Evolutionary conservation across 139 green algal species (phyloP).

Genomic region (Astrephomene gubernaculifera): DNA sequence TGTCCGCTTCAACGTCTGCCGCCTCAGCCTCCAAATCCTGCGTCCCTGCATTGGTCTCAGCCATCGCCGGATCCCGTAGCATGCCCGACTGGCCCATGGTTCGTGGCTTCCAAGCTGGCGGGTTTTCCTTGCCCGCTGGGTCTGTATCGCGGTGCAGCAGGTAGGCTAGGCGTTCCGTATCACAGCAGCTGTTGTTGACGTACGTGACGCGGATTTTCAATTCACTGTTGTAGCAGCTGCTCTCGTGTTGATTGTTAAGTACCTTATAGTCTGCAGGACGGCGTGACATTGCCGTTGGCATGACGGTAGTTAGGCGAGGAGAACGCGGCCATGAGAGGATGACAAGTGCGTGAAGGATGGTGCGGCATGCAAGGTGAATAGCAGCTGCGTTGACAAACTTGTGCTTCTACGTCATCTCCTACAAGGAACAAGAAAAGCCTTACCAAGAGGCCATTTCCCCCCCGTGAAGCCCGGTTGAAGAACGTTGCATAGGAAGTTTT

Average conservation of each 20-base stretch:
- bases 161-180: background rate
- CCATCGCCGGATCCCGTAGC: background rate
- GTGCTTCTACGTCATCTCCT: background rate
- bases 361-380: background rate
- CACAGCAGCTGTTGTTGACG: constrained; percentile 1
- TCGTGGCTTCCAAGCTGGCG: no score
- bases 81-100: background rate
- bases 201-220: background rate
- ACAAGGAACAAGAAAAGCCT: no score
- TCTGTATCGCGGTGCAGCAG: background rate
- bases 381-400: no score
- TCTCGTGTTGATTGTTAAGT: background rate
- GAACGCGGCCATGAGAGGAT: no score
- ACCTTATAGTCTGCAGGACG: background rate
- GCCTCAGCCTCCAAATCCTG: no score
- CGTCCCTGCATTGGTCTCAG: background rate
- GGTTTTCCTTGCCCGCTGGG: background rate
- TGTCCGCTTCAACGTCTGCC: background rate
- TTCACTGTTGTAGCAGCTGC: background rate
- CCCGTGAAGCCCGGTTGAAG: background rate
- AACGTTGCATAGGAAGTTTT: constrained; percentile 8
- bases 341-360: background rate
- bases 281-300: background rate
- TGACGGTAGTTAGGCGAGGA: background rate
- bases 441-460: background rate